Base-by-base conservation (phyloP, 1,284 basidiomycete species). In the Microbotryum silenes-acaulis region DNA sequence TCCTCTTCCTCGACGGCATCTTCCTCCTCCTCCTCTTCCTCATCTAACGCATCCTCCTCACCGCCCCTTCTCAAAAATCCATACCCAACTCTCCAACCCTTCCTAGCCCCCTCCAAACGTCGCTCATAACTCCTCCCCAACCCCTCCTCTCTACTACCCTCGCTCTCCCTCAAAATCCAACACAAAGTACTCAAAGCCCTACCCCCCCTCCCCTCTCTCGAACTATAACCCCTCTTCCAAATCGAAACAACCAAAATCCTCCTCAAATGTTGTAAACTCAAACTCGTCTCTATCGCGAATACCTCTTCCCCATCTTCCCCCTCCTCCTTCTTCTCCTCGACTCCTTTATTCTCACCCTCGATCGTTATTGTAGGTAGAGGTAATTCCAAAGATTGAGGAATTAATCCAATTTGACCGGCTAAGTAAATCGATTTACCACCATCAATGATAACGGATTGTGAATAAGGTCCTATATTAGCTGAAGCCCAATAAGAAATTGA, bases 391-490 rank as follows among this genome's bases (percentile, higher is more conserved):
- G 20, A 59, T 31, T 2, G 72, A 0, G 96, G 94, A 27, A 88
- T 78, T 31, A 99, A 79, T 0, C 91, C 91, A 54, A 99, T 97
- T 74, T 98, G 96, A 4, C 96, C 96, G 0, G 96, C 94, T 60
- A 98, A 80, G 71, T 88, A 91, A 10, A 91, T 78, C 83, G 83
- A 57, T 87, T 81, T 61, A 83, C 83, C 48, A 81, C 83, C 88
- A 18, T 10, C 18, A 54, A 46, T 48, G 60, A 3, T 80, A 57
- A 97, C 83, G 8, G 90, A 87, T 76, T 99, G 96, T 0, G 91
- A 94, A 75, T 98, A 99, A 2, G 96, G 96, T 0, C 96, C 96
- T 60, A 99, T 98, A 74, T 97, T 98, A 3, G 96, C 94, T 10
- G 96, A 92, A 20, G 94, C 94, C 96, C 96, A 99, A 74, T 97